phyloP scores from a whole-genome alignment of 1,284 basidiomycete species.

The Ustilago xerochloae region DNA sequence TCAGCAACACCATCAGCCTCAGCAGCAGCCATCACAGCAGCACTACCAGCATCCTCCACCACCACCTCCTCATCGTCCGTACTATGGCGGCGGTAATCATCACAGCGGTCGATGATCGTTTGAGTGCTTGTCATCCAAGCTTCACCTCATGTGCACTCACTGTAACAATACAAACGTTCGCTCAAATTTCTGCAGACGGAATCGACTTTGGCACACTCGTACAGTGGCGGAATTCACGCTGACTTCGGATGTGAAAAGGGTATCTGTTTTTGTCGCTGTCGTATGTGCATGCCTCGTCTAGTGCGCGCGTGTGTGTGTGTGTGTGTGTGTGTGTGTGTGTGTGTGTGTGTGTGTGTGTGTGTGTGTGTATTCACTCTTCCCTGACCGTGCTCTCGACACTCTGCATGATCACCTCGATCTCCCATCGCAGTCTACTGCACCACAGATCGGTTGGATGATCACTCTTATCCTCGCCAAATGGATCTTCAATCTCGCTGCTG shows the following conservation, averaged over 20 bases:
- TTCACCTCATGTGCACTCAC: no score
- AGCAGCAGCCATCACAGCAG: conserved; percentile 2
- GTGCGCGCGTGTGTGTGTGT: no score
- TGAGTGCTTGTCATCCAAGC: no score
- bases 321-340: no score
- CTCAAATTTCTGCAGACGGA: neutral
- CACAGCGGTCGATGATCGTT: conserved; percentile 16
- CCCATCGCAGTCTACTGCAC: conserved; percentile 20
- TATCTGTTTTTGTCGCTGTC: no score
- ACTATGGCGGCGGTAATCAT: conserved; percentile 14
- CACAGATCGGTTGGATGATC: conserved; percentile 43
- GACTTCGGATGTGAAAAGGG: no score
- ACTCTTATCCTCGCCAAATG: conserved; percentile 70
- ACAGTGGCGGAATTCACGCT: no score
- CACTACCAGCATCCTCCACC: neutral
- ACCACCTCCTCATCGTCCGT: conserved; percentile 9
- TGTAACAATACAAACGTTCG: neutral
- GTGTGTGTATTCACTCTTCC: conserved; percentile 5
- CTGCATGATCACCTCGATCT: conserved; percentile 28
- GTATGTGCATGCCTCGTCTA: no score
- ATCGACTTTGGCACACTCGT: no score
- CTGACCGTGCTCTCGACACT: conserved; percentile 5
- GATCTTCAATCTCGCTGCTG: conserved; percentile 90
- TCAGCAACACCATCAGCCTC: conserved; percentile 10
- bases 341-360: neutral